A percentile compares a stretch with the other conserved stretches of the same genome.
phyloP scores from a whole-genome alignment of 768 basidiomycete species.

The Leccinum broughii region DNA sequence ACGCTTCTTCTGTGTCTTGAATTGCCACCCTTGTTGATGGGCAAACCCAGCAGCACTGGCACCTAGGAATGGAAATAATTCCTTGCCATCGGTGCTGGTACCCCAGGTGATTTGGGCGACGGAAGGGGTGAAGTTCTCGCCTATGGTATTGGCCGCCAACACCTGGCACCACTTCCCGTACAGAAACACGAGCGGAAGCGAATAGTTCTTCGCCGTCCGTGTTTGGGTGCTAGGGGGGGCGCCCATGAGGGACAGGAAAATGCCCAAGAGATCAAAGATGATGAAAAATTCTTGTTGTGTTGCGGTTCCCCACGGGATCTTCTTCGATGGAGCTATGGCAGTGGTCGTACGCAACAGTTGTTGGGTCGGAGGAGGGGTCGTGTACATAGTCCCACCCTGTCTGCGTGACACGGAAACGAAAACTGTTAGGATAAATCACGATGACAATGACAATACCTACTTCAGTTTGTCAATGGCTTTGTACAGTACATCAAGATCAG shows the following conservation, averaged over 20 bases:
- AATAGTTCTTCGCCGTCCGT: not conserved
- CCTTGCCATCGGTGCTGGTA: not conserved
- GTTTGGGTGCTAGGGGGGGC: not conserved
- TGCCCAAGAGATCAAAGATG: not conserved
- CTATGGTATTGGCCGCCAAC: not conserved
- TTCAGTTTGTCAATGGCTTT: not conserved
- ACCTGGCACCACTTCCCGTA: not conserved
- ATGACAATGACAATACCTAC: not conserved
- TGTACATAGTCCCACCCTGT: not conserved
- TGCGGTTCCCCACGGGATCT: not conserved
- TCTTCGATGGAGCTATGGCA: not conserved
- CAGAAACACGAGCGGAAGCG: not conserved
- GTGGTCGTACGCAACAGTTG: not conserved
- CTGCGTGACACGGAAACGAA: not conserved
- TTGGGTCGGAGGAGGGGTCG: not conserved
- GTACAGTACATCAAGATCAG: not conserved
- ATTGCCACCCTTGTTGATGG: not conserved
- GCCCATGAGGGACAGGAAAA: not conserved
- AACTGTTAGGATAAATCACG: no score
- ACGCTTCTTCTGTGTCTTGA: not conserved
- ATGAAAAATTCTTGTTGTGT: not conserved
- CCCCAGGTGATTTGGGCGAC: not conserved
- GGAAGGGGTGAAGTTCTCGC: not conserved
- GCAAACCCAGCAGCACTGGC: not conserved
- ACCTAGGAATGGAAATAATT: not conserved